Conservation (phyloP, 352 stramenopile species). For the Phytopythium delawarense region DNA sequence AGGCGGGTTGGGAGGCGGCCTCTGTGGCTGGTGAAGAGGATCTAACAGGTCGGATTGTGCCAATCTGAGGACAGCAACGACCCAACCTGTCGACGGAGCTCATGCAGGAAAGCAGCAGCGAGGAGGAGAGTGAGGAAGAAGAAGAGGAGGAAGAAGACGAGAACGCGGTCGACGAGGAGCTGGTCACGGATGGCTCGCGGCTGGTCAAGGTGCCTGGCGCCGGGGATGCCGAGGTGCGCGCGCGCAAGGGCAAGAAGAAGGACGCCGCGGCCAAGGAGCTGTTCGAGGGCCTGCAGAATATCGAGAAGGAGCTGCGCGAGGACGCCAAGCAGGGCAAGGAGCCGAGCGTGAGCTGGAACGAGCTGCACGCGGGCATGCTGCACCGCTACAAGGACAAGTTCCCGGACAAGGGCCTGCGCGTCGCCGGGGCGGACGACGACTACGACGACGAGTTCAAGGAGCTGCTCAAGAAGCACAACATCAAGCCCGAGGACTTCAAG, state of each 20-base stretch:
- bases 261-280: conserved; percentile 42
- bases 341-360: conserved; percentile 72
- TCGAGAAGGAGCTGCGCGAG: conserved; percentile 65
- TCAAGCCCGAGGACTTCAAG: conserved; percentile 56
- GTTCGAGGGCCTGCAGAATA: conserved; percentile 71
- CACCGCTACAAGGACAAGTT: conserved; percentile 78
- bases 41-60: conserved; percentile 1
- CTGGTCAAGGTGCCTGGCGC: conserved; percentile 26
- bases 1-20: neutral
- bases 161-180: conserved; percentile 61
- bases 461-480: conserved; percentile 74
- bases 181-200: conserved; percentile 54
- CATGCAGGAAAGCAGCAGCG: conserved; percentile 42
- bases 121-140: conserved; percentile 23
- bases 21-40: neutral
- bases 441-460: conserved; percentile 87
- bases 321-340: conserved; percentile 44
- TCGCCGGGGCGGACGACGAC: conserved; percentile 44
- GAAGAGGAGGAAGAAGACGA: conserved; percentile 27
- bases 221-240: conserved; percentile 9
- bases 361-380: conserved; percentile 68
- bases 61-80: conserved; percentile 13
- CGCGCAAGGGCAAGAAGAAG: conserved; percentile 30
- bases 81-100: conserved; percentile 47
- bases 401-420: conserved; percentile 48